A percentile compares a stretch with the other conserved stretches of the same genome.
phyloP scores from a whole-genome alignment of 2,329 filamentous ascomycete species.

The Herpotrichia juniperi region DNA sequence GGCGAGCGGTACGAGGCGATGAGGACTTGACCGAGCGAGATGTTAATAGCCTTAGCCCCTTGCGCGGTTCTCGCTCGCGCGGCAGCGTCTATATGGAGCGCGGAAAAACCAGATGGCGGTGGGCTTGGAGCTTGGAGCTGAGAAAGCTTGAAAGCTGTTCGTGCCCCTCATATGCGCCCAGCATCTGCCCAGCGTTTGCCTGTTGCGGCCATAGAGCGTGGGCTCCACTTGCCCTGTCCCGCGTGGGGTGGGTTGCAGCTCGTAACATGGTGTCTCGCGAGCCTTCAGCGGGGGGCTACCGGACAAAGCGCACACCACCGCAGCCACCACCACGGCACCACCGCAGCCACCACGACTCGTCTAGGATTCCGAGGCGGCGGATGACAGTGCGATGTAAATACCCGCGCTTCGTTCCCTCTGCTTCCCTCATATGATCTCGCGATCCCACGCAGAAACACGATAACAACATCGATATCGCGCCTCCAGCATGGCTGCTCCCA shows the following conservation, averaged over 20 bases:
- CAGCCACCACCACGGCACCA: too few relatives aligned
- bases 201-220: neutral
- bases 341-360: too few relatives aligned
- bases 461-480: neutral
- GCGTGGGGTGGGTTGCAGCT: neutral
- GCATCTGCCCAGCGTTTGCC: neutral
- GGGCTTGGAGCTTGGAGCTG: too few relatives aligned
- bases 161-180: too few relatives aligned
- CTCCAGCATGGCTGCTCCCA: conserved; percentile 16
- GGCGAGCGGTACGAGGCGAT: neutral
- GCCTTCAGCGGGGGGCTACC: too few relatives aligned
- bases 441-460: neutral
- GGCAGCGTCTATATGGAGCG: neutral
- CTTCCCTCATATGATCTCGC: neutral
- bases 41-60: neutral
- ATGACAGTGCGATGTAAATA: neutral
- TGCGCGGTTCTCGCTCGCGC: neutral
- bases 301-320: too few relatives aligned
- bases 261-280: too few relatives aligned
- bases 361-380: neutral
- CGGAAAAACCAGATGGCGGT: neutral
- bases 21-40: neutral
- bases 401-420: neutral
- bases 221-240: too few relatives aligned
- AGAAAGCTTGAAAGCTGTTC: neutral